Evolutionary conservation across 345 rosid species (phyloP).

Genomic region (Atalantia buxifolia): DNA sequence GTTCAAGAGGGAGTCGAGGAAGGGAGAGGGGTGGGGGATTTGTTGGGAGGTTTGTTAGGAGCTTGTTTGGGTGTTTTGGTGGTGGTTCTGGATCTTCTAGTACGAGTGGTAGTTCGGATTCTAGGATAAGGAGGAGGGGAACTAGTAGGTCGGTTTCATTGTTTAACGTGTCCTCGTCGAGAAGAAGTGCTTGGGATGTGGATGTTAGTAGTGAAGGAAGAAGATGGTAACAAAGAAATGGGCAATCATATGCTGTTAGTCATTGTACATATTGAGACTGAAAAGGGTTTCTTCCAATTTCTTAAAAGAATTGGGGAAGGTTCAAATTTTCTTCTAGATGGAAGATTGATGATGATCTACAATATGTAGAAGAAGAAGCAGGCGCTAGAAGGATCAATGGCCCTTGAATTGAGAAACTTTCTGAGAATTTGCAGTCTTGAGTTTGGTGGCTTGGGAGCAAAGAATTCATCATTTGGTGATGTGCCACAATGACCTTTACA

Average conservation of each 20-base stretch:
- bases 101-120: constrained; percentile 27
- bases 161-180: constrained; percentile 20
- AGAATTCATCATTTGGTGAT: not conserved
- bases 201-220: not conserved
- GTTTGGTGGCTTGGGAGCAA: not conserved
- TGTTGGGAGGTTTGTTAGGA: constrained; percentile 39
- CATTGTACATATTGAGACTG: constrained; percentile 17
- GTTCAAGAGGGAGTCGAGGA: constrained; percentile 49
- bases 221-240: constrained; percentile 7
- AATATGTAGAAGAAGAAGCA: not conserved
- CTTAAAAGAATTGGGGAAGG: constrained; percentile 12
- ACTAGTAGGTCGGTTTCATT: constrained; percentile 18
- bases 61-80: constrained; percentile 55
- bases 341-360: not conserved
- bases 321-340: not conserved
- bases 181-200: constrained; percentile 20
- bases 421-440: not conserved
- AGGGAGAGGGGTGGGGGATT: constrained; percentile 56
- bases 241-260: not conserved
- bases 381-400: not conserved
- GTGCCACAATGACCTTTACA: not conserved
- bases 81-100: constrained; percentile 27
- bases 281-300: not conserved
- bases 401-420: not conserved
- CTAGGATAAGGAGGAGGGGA: constrained; percentile 11